A percentile compares a stretch with the other conserved stretches of the same genome.
These are phyloP conservation scores for Aspergillus sp. DNA, from an alignment of 2,329 filamentous ascomycete species.

Conservation along the genomic window DNA sequence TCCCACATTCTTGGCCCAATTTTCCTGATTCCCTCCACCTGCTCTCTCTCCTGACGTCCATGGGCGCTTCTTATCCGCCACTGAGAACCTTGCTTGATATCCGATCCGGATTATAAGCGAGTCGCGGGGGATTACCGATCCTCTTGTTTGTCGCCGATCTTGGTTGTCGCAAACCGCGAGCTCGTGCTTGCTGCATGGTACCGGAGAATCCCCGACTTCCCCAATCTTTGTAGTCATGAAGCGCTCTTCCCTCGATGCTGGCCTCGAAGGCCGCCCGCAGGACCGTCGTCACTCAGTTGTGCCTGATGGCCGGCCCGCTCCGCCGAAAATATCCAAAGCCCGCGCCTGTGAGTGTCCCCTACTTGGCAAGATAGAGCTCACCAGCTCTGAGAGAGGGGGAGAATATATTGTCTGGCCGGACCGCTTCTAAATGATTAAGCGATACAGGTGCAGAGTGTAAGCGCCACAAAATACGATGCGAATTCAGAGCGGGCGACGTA, in stretches of 20 bases:
- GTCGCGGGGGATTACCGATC: slow-evolving; percentile 1
- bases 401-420: background rate
- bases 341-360: slow-evolving; percentile 38
- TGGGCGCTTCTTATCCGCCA: background rate
- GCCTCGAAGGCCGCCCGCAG: slow-evolving; percentile 28
- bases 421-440: slow-evolving; percentile 5
- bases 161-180: slow-evolving; percentile 10
- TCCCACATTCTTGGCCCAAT: background rate
- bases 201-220: slow-evolving; percentile 27
- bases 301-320: slow-evolving; percentile 21
- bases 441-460: slow-evolving; percentile 51
- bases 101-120: background rate
- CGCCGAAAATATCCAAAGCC: slow-evolving; percentile 42
- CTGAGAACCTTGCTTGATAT: background rate
- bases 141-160: slow-evolving; percentile 6
- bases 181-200: slow-evolving; percentile 20
- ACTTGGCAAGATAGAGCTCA: background rate
- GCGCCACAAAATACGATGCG: slow-evolving; percentile 57
- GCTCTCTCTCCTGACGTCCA: background rate
- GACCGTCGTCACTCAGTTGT: slow-evolving; percentile 24
- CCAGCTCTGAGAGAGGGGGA: background rate
- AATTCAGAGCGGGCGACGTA: slow-evolving; percentile 47
- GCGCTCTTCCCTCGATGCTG: slow-evolving; percentile 38
- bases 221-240: slow-evolving; percentile 27
- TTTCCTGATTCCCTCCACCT: background rate